Base-by-base conservation (phyloP, 1,139 yeast genomes). In the Candida sp. region DNA sequence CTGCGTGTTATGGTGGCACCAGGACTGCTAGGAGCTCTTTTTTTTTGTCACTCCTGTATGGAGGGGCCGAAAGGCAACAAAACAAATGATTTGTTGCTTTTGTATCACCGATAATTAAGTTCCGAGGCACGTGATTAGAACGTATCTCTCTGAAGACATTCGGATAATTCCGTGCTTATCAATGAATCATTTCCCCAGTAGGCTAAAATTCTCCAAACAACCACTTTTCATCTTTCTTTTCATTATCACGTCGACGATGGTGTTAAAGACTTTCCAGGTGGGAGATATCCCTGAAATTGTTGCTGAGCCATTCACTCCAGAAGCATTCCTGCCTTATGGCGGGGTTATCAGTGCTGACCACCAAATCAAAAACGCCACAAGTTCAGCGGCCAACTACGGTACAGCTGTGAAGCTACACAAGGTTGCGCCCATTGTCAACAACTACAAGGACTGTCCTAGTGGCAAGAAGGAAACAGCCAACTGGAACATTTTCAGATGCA, bases 401-500 rank as follows among this genome's bases (percentile, higher is more conserved):
- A 92, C 98, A 2, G 98, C 98, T 1, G 74, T 83, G 4, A 93
- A 92, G 62, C 69, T 90, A 46, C 84, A 82, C 58, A 79, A 86
- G 55, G 96, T 91, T 7, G 85, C 94, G 3, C 87, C 91, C 1
- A 74, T 89, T 3, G 69, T 70, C 8, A 87, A 88, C 66, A 72
- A 75, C 46, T 88, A 77, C 58, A 56, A 54, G 1, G 51, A 69
- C 1, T 77, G 85, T 9, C 77, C 84, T 1, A 80, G 85, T 53
- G 76, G 79, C 2, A 65, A 63, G 40, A 49, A 63, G 26, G 78
- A 84, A 0, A 75, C 82, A 0, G 85, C 96, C 3, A 87, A 89
- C 59, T 86, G 92, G 88, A 90, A 92, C 66, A 78, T 93, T 40
- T 93, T 92, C 67, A 73, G 97, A 51, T 90, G 97, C 59, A 80